phyloP scores from a whole-genome alignment of 2,329 filamentous ascomycete genomes.

The Trichoderma aggressivum region DNA sequence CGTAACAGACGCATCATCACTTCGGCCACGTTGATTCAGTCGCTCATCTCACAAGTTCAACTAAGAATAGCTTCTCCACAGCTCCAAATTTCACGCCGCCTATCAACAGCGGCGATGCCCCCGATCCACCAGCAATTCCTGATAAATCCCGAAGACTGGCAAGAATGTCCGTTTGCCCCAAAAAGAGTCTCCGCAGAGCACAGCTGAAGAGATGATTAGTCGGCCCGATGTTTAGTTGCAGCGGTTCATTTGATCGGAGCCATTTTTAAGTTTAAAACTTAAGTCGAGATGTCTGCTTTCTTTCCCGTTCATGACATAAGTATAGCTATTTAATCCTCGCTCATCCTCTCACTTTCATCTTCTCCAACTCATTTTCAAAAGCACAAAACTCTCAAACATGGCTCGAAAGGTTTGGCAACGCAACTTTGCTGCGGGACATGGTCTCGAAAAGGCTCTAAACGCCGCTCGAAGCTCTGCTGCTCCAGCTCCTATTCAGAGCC shows the following conservation, averaged over 20 bases:
- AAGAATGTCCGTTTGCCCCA: conserved; percentile 4
- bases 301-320: not conserved
- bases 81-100: not conserved
- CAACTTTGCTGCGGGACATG: conserved; percentile 27
- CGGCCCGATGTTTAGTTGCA: conserved; percentile 9
- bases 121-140: conserved; percentile 13
- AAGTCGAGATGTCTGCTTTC: not conserved
- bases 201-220: not conserved
- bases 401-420: conserved; percentile 29
- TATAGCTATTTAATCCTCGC: not conserved
- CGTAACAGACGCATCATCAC: not conserved
- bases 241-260: not conserved
- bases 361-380: not conserved
- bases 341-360: not conserved
- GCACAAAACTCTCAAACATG: conserved; percentile 31
- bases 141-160: conserved; percentile 7
- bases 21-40: not conserved
- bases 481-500: conserved; percentile 16
- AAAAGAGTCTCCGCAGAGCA: not conserved
- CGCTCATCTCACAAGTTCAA: not conserved
- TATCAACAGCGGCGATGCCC: not conserved
- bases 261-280: conserved; percentile 7
- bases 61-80: not conserved
- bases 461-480: conserved; percentile 23
- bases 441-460: conserved; percentile 26